These are phyloP conservation scores for Termitomyces sp. DNA, from an alignment of 768 basidiomycete genomes.

Conservation along the genomic window DNA sequence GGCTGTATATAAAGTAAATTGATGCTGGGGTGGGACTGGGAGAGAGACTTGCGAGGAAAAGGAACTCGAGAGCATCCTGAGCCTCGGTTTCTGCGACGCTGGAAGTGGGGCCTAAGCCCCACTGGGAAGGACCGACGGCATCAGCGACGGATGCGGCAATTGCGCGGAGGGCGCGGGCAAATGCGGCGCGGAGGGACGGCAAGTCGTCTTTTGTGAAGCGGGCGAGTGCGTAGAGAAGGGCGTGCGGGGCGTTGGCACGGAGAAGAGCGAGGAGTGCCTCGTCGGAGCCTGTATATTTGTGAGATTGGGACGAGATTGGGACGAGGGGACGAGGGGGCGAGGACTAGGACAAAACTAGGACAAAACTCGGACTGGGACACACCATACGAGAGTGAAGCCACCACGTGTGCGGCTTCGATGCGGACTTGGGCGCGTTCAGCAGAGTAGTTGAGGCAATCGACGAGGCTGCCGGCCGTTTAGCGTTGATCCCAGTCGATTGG, in stretches of 20 bases:
- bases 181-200: conserved; percentile 42
- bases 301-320: too few relatives aligned
- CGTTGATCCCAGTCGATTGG: background rate
- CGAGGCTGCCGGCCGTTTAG: conserved; percentile 39
- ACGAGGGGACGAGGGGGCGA: too few relatives aligned
- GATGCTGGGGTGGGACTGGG: background rate
- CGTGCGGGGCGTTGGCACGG: conserved; percentile 49
- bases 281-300: conserved; percentile 61
- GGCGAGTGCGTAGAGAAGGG: conserved; percentile 59
- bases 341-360: background rate
- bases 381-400: conserved; percentile 73
- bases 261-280: conserved; percentile 55
- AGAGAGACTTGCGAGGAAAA: conserved; percentile 48
- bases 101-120: conserved; percentile 50
- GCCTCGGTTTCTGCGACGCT: conserved; percentile 43
- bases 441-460: conserved; percentile 49
- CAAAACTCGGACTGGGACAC: background rate
- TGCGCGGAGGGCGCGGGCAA: conserved; percentile 59
- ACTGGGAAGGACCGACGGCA: conserved; percentile 62
- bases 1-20: conserved; percentile 26
- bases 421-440: conserved; percentile 40
- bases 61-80: conserved; percentile 47
- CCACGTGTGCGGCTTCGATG: conserved; percentile 69
- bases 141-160: conserved; percentile 59
- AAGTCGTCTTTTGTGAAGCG: conserved; percentile 34